Conservation (phyloP, 306 rosid species). For the Ormosia emarginata region DNA sequence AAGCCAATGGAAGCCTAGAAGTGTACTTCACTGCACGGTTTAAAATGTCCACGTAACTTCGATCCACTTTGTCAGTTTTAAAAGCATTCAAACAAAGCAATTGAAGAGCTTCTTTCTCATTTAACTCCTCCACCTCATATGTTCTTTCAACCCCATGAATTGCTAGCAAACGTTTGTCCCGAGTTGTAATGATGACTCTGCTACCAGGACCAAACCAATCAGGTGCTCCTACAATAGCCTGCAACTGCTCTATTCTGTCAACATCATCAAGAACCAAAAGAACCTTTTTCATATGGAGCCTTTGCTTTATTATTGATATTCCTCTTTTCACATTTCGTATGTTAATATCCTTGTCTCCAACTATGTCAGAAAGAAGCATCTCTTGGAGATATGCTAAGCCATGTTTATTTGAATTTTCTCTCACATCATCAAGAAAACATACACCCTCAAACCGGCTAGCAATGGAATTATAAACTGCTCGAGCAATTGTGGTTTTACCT, state of each 20-base stretch:
- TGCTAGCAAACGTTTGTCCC: slow-evolving; percentile 12
- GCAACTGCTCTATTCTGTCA: not conserved
- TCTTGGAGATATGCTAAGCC: slow-evolving; percentile 21
- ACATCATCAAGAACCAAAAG: slow-evolving; percentile 36
- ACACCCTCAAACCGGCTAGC: not conserved
- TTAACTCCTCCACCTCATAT: not conserved
- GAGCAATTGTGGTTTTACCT: slow-evolving; percentile 19
- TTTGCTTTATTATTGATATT: not conserved
- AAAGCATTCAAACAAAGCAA: not conserved
- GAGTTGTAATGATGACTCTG: slow-evolving; percentile 28
- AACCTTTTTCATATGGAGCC: not conserved
- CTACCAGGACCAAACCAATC: slow-evolving; percentile 31
- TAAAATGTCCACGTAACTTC: not conserved
- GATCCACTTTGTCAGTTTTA: not conserved
- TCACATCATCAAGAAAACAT: not conserved
- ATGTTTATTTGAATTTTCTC: not conserved
- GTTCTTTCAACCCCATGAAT: not conserved
- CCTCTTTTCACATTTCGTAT: not conserved
- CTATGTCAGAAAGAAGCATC: not conserved
- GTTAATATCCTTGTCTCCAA: not conserved
- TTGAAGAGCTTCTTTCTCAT: not conserved
- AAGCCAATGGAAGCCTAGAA: not conserved
- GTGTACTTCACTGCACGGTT: not conserved
- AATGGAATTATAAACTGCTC: not conserved
- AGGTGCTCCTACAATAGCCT: not conserved